Percentiles rank a stretch among this genome's conserved stretches.
phyloP scores from a whole-genome alignment of 2,329 filamentous ascomycete genomes.

The Westerdykella sp. region DNA sequence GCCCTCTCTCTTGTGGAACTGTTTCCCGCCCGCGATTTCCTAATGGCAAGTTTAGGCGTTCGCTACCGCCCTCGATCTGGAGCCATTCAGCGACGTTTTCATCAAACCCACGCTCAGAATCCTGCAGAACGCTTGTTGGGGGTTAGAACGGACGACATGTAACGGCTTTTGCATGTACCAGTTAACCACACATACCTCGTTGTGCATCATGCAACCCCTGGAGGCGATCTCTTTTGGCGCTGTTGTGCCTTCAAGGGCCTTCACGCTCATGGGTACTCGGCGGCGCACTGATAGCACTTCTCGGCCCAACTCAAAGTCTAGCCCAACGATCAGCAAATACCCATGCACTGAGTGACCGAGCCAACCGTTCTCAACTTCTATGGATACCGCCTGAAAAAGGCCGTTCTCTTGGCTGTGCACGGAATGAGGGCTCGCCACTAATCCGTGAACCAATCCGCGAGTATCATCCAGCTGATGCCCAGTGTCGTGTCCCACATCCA shows the following conservation, averaged over 20 bases:
- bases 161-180: conserved; percentile 10
- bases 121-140: conserved; percentile 1
- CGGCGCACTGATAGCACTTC: conserved; percentile 9
- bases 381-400: conserved; percentile 6
- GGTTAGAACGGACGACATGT: neutral
- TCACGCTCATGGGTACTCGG: conserved; percentile 5
- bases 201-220: conserved; percentile 10
- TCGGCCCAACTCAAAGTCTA: conserved; percentile 8
- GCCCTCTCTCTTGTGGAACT: conserved; percentile 1
- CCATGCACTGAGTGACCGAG: conserved; percentile 2
- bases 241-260: neutral
- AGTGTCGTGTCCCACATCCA: neutral
- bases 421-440: conserved; percentile 8
- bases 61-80: neutral
- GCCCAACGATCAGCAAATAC: conserved; percentile 9
- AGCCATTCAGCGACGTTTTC: neutral
- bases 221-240: conserved; percentile 5
- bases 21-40: neutral
- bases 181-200: conserved; percentile 2
- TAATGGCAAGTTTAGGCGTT: conserved; percentile 1
- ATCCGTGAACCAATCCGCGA: conserved; percentile 5
- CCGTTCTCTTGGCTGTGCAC: conserved; percentile 5
- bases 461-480: neutral
- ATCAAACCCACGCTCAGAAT: neutral
- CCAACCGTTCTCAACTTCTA: conserved; percentile 9